These are phyloP conservation scores for Trichosporon sp. DNA, from an alignment of 1,284 basidiomycete genomes.

Conservation along the genomic window DNA sequence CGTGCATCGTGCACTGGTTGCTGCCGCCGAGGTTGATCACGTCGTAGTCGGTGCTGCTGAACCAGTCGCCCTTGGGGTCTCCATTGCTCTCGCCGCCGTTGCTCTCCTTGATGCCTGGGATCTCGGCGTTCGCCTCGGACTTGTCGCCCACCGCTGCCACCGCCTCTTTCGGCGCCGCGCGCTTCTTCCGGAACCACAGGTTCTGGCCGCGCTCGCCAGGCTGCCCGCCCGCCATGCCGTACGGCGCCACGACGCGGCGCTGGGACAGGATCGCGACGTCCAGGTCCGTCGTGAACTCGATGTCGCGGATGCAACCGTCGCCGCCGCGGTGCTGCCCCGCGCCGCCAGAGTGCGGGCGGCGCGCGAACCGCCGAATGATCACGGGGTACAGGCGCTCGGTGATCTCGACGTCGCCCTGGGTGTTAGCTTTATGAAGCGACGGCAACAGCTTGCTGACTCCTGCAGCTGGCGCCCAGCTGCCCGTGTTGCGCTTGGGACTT, in stretches of 20 bases:
- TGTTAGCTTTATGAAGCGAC: neutral
- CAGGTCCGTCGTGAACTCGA: conserved; percentile 77
- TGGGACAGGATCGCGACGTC: conserved; percentile 73
- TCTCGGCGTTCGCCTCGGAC: neutral
- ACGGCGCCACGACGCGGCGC: conserved; percentile 82
- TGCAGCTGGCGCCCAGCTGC: neutral
- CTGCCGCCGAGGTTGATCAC: conserved; percentile 84
- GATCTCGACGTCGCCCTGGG: conserved; percentile 40
- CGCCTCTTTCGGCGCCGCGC: neutral
- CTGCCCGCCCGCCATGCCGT: conserved; percentile 82
- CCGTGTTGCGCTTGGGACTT: no score
- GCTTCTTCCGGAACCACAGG: conserved; percentile 59
- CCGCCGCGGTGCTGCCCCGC: conserved; percentile 75
- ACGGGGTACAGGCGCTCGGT: conserved; percentile 64
- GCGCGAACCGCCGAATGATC: conserved; percentile 73
- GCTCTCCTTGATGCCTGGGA: neutral
- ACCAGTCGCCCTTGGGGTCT: conserved; percentile 4
- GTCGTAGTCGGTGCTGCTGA: conserved; percentile 51
- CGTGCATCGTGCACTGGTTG: conserved; percentile 78
- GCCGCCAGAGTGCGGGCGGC: conserved; percentile 70
- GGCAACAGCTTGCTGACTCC: no score
- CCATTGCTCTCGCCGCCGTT: neutral
- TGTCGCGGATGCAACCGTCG: conserved; percentile 80
- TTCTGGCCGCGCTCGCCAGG: conserved; percentile 73
- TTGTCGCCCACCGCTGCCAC: conserved; percentile 2